Conservation (phyloP, 345 rosid species). For the Eucalyptus rudis region DNA sequence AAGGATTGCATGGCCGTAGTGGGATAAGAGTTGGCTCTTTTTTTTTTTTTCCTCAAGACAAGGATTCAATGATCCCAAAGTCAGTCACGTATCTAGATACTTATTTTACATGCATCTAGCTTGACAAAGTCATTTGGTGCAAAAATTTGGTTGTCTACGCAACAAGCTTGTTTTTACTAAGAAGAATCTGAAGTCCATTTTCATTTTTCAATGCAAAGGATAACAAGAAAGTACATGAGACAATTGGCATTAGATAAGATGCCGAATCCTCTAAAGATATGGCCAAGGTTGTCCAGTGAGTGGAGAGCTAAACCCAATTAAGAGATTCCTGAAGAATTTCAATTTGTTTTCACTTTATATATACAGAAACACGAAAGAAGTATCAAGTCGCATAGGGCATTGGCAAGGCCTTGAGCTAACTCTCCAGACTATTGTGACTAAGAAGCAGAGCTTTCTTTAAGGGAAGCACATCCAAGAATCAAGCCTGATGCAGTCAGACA, state of each 20-base stretch:
- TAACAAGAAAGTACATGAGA: background rate
- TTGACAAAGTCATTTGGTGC: background rate
- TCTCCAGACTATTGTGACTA: background rate
- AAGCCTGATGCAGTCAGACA: conserved; percentile 47
- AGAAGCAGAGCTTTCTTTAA: conserved; percentile 26
- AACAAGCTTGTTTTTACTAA: background rate
- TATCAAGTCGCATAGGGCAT: background rate
- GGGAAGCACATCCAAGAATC: conserved; percentile 62
- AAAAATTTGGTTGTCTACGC: background rate
- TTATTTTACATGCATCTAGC: background rate
- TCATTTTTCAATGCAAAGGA: background rate
- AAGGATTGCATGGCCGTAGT: background rate
- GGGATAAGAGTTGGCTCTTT: background rate
- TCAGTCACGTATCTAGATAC: background rate
- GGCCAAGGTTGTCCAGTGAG: background rate
- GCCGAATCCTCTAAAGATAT: background rate
- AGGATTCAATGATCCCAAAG: background rate
- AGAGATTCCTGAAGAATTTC: background rate
- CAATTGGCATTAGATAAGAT: background rate
- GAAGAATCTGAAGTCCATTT: background rate
- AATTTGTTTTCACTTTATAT: background rate
- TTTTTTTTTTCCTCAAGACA: background rate
- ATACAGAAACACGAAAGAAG: background rate
- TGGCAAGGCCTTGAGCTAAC: background rate
- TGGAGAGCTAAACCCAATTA: background rate